A percentile compares a stretch with the other conserved stretches of the same genome.
Evolutionary conservation across 2,329 filamentous ascomycete genomes (phyloP).

Genomic region (Talaromyces atroroseus): DNA sequence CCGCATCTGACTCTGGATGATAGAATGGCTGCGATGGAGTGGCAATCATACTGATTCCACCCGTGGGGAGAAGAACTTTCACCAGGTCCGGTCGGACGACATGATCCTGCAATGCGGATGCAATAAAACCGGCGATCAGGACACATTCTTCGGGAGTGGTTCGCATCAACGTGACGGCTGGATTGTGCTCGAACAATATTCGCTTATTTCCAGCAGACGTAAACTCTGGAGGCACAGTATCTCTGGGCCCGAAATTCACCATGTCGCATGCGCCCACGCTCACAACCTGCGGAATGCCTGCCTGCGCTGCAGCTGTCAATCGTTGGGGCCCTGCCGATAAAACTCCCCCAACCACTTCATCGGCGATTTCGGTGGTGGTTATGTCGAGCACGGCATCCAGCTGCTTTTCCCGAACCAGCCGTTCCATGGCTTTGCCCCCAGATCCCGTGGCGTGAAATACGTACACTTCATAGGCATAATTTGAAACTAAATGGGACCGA

Average conservation of each 20-base stretch:
- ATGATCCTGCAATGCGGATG: conserved; percentile 44
- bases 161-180: conserved; percentile 61
- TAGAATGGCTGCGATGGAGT: conserved; percentile 50
- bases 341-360: conserved; percentile 58
- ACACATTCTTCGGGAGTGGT: conserved; percentile 55
- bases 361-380: conserved; percentile 66
- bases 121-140: conserved; percentile 53
- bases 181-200: conserved; percentile 60
- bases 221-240: conserved; percentile 54
- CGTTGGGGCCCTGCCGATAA: conserved; percentile 55
- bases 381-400: conserved; percentile 64
- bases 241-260: conserved; percentile 57
- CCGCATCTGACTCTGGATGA: conserved; percentile 44
- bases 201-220: conserved; percentile 27
- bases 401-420: conserved; percentile 51
- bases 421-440: conserved; percentile 65
- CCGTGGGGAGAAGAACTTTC: conserved; percentile 55
- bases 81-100: conserved; percentile 39
- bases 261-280: conserved; percentile 55
- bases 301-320: conserved; percentile 52
- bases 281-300: conserved; percentile 55
- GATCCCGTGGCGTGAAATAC: conserved; percentile 67
- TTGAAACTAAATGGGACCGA: conserved; percentile 45
- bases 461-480: conserved; percentile 51
- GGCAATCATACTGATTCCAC: conserved; percentile 58